Conservation (phyloP, 2,329 filamentous ascomycete genomes). For the Erysiphe neolycopersici region DNA sequence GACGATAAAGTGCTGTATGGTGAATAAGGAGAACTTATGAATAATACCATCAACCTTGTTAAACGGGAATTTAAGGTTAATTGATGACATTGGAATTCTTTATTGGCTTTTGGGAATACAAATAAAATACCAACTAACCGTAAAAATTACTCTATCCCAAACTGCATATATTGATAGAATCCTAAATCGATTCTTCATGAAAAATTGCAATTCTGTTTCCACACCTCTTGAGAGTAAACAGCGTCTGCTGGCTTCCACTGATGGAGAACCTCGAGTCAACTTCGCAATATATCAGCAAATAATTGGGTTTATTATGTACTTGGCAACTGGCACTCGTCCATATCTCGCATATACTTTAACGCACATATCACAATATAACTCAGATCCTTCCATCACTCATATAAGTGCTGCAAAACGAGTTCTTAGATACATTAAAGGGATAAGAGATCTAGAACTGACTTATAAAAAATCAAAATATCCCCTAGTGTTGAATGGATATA, state of each 20-base stretch:
- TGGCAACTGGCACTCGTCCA: neutral
- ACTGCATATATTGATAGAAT: neutral
- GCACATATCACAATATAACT: no score
- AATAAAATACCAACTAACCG: neutral
- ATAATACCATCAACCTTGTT: neutral
- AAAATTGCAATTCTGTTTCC: neutral
- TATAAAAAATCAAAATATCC: no score
- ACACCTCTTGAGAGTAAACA: neutral
- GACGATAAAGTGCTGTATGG: neutral
- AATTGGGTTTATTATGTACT: neutral
- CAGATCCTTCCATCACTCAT: no score
- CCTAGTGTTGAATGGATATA: no score
- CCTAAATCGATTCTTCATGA: neutral
- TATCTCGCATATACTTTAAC: neutral
- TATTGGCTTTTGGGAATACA: neutral
- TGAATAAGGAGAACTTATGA: neutral
- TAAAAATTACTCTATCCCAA: neutral
- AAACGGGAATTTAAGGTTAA: neutral
- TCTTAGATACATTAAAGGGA: no score
- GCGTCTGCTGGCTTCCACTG: neutral
- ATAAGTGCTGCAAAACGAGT: no score
- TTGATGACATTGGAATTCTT: neutral
- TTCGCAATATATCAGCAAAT: neutral
- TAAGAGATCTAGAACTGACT: no score
- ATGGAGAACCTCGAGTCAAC: neutral